phyloP scores from a whole-genome alignment of 371 early-diverging fungal species.

The Syncephalastrum contaminatum region DNA sequence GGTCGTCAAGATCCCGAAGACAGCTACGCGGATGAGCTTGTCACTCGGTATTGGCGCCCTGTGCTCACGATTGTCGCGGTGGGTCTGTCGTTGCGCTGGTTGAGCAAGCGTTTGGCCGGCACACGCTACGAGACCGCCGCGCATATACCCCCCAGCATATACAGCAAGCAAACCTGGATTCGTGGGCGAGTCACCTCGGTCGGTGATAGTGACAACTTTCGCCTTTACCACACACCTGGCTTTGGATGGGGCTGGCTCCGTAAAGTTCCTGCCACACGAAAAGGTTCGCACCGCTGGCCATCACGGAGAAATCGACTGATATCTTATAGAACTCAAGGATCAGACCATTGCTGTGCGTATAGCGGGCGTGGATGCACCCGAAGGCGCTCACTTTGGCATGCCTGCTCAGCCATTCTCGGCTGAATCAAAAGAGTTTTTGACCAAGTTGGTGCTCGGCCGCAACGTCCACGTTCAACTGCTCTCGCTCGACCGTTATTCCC shows the following conservation, averaged over 20 bases:
- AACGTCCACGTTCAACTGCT: slow-evolving; percentile 54
- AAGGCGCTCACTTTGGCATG: slow-evolving; percentile 73
- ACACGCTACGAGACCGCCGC: slow-evolving; percentile 44
- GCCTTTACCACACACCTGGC: slow-evolving; percentile 63
- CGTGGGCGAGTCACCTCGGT: slow-evolving; percentile 55
- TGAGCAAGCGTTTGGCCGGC: slow-evolving; percentile 20
- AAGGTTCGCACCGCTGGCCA: slow-evolving; percentile 19
- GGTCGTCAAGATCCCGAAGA: too few species aligned
- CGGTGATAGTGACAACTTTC: slow-evolving; percentile 64
- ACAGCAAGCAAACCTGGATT: slow-evolving; percentile 30
- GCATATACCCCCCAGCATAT: slow-evolving; percentile 52
- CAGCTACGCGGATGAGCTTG: too few species aligned
- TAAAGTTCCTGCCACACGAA: slow-evolving; percentile 41
- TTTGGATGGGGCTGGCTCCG: slow-evolving; percentile 60
- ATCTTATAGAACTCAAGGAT: slow-evolving; percentile 48
- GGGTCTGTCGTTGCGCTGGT: too few species aligned
- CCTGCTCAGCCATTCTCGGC: slow-evolving; percentile 66
- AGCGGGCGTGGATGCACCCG: slow-evolving; percentile 83
- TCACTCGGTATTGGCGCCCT: too few species aligned
- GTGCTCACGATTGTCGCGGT: too few species aligned
- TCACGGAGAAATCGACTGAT: neutral
- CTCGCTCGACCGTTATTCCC: slow-evolving; percentile 67
- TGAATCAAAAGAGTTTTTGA: slow-evolving; percentile 63
- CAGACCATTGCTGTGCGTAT: slow-evolving; percentile 67
- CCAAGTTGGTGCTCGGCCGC: slow-evolving; percentile 41